phyloP scores from a whole-genome alignment of 2,329 filamentous ascomycete species.

The Chalaropsis ovoidea region DNA sequence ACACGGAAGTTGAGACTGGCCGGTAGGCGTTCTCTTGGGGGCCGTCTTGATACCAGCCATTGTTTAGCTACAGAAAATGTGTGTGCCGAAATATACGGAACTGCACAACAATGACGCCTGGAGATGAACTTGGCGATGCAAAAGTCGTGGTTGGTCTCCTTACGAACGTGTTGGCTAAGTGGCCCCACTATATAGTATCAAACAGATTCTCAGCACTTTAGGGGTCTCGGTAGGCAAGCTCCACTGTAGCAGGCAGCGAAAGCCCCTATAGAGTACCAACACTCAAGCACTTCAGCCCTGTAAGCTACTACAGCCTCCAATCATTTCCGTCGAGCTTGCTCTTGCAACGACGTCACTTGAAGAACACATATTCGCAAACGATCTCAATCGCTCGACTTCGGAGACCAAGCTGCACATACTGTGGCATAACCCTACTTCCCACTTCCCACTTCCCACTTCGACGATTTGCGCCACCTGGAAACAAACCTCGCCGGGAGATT shows the following conservation, averaged over 20 bases:
- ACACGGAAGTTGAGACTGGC: slow-evolving; percentile 78
- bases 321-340: neutral
- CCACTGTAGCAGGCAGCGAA: neutral
- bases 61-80: neutral
- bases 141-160: neutral
- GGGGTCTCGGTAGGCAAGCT: neutral
- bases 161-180: neutral
- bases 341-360: neutral
- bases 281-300: neutral
- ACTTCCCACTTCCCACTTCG: neutral
- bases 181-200: neutral
- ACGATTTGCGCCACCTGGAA: neutral
- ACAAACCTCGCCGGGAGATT: neutral
- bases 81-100: neutral
- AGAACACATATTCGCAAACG: slow-evolving; percentile 7
- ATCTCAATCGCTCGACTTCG: neutral
- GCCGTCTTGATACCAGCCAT: slow-evolving; percentile 20
- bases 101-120: too few relatives aligned
- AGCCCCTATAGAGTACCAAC: neutral
- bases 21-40: slow-evolving; percentile 60
- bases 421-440: neutral
- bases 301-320: neutral
- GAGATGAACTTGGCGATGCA: neutral
- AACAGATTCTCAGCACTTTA: neutral
- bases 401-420: neutral